Conservation (phyloP, 2,329 filamentous ascomycete species). For the Cladosporium halotolerans region DNA sequence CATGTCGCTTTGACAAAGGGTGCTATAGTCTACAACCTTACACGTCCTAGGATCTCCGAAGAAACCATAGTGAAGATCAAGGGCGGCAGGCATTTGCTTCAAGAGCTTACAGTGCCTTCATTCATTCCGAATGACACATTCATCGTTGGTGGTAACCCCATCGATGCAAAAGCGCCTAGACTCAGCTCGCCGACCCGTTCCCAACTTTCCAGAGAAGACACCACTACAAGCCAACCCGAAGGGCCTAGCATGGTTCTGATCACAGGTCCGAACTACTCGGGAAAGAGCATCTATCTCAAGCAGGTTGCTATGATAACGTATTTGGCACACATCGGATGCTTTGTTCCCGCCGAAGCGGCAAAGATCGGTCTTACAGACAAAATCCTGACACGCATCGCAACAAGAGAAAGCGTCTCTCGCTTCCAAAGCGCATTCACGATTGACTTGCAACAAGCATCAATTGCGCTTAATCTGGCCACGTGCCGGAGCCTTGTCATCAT, state of each 20-base stretch:
- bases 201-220: neutral
- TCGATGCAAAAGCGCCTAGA: neutral
- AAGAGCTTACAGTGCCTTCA: constrained; percentile 72
- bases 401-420: constrained; percentile 61
- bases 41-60: constrained; percentile 61
- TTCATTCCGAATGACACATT: constrained; percentile 79
- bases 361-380: constrained; percentile 84
- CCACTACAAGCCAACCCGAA: constrained; percentile 9
- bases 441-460: constrained; percentile 79
- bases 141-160: constrained; percentile 55
- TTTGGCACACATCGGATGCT: constrained; percentile 87
- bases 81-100: constrained; percentile 77
- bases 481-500: constrained; percentile 75
- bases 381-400: constrained; percentile 79
- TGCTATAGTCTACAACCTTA: constrained; percentile 67
- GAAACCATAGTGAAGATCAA: constrained; percentile 67
- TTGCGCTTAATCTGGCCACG: constrained; percentile 69
- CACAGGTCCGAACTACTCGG: constrained; percentile 93
- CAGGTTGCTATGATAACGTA: constrained; percentile 88
- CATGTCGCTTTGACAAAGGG: constrained; percentile 73
- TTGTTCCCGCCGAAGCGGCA: constrained; percentile 73
- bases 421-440: constrained; percentile 66
- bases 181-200: neutral
- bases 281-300: constrained; percentile 93
- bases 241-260: constrained; percentile 67